phyloP scores from a whole-genome alignment of 345 rosid genomes.

The Sisymbrium altissimum region DNA sequence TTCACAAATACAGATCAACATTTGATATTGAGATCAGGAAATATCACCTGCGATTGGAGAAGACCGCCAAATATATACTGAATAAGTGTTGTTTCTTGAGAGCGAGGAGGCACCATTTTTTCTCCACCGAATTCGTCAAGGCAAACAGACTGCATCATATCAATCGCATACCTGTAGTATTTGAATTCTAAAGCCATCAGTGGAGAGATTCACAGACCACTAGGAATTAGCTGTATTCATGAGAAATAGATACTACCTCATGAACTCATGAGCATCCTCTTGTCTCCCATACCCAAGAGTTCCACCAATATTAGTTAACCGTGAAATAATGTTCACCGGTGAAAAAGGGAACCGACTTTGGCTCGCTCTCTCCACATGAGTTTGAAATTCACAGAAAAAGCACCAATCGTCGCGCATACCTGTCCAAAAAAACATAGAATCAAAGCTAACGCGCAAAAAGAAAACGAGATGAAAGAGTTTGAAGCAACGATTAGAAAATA shows the following conservation, averaged over 20 bases:
- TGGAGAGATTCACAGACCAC: not conserved
- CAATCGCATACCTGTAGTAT: slow-evolving; percentile 74
- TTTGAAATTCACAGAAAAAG: slow-evolving; percentile 81
- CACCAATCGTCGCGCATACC: slow-evolving; percentile 93
- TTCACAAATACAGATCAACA: not conserved
- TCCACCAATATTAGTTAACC: slow-evolving; percentile 82
- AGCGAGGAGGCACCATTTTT: slow-evolving; percentile 60
- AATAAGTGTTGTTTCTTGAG: slow-evolving; percentile 83
- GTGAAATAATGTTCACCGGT: slow-evolving; percentile 73
- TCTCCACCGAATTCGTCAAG: slow-evolving; percentile 97
- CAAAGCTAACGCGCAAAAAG: not conserved
- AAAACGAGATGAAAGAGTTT: not conserved
- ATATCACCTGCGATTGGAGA: slow-evolving; percentile 80
- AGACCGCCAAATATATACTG: slow-evolving; percentile 97
- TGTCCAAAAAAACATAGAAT: slow-evolving; percentile 40
- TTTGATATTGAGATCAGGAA: slow-evolving; percentile 9
- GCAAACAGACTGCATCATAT: slow-evolving; percentile 91
- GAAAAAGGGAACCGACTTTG: slow-evolving; percentile 69
- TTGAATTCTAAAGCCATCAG: not conserved
- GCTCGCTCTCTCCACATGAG: slow-evolving; percentile 71
- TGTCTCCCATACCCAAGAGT: slow-evolving; percentile 96
- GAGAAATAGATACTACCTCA: slow-evolving; percentile 56
- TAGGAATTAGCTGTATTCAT: not conserved
- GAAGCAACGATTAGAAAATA: not conserved
- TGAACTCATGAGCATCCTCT: slow-evolving; percentile 98